Percentiles rank a stretch among this genome's conserved stretches.
Conservation (phyloP, 1,284 basidiomycete species). For the Moesziomyces globuligerus region DNA sequence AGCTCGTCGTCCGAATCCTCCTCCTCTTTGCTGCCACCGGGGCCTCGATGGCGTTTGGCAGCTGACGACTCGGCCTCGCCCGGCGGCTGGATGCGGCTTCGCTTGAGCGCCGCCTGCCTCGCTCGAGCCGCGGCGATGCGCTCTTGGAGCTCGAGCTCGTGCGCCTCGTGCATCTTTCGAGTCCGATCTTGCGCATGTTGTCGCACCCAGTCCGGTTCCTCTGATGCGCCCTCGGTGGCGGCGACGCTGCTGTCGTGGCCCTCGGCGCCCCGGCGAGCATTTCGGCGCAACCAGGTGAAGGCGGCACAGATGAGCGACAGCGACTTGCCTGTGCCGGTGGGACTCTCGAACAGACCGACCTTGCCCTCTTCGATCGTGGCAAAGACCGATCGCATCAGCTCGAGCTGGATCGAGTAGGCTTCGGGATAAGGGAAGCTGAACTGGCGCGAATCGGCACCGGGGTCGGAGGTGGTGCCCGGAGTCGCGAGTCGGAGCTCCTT, state of each 20-base stretch:
- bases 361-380: constrained; percentile 77
- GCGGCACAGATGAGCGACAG: constrained; percentile 68
- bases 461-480: constrained; percentile 12
- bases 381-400: constrained; percentile 90
- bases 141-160: constrained; percentile 65
- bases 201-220: constrained; percentile 69
- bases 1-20: constrained; percentile 49
- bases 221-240: constrained; percentile 7
- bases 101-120: constrained; percentile 44
- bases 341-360: constrained; percentile 76
- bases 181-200: constrained; percentile 66
- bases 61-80: constrained; percentile 12
- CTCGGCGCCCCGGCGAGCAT: constrained; percentile 47
- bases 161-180: constrained; percentile 52
- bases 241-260: constrained; percentile 22
- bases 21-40: constrained; percentile 2
- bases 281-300: constrained; percentile 66
- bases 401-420: constrained; percentile 87
- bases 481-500: constrained; percentile 17
- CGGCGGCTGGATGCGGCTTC: too few species aligned
- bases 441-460: constrained; percentile 25
- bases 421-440: constrained; percentile 60
- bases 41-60: constrained; percentile 17
- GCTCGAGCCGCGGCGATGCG: constrained; percentile 54
- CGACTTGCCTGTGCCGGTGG: constrained; percentile 70